Base-by-base conservation (phyloP, 2,329 filamentous ascomycete species). In the Corynespora cassiicola region DNA sequence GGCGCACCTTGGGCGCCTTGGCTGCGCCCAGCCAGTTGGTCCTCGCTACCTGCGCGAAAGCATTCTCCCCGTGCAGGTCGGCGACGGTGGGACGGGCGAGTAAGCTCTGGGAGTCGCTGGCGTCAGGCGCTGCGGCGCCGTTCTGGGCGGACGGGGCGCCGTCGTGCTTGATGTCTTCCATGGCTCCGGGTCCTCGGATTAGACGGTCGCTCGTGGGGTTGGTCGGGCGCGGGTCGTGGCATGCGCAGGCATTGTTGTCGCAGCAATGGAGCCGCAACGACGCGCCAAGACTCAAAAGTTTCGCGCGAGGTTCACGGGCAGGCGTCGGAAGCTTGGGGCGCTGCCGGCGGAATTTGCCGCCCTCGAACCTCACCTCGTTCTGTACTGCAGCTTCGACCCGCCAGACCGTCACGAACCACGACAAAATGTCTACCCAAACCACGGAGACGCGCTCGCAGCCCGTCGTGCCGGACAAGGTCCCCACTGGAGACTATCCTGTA, bases 401-500 rank as follows among this genome's bases (percentile, higher is more conserved):
- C 31, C 35, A 41, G 35, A 42, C 40, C 29, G 32, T 45, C 49
- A 45, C 47, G 27, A 38, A 52, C 40, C 50, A 52, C 53, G 39
- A 40, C 57, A 58, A 47, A 42, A 67, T 66, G 63, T 56, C 61
- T 38, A 47, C 56, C 34, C 50, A 59, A 42, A 49, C 54, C 31
- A 47, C 37, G 33, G 54, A 42, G 37, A 43, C 39, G 27, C 31
- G 39, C 25, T 31, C 43, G 44, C 68, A 70, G 62, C 67, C 71
- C 38, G 63, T 84, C 62, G 80, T 88, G 52, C 86, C 87, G 42
- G 85, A 87, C 68, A 95, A 94, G 82, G 80, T 84, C 66, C 75
- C 90, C 58, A 79, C 85, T 68, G 88, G 88, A 60, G 86, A 94
- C 45, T 97, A 88, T 70, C 92, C 92, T 42, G 94, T 97, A 76